phyloP scores from a whole-genome alignment of 805 yeast species.

The Metschnikowia drakensbergensis region DNA sequence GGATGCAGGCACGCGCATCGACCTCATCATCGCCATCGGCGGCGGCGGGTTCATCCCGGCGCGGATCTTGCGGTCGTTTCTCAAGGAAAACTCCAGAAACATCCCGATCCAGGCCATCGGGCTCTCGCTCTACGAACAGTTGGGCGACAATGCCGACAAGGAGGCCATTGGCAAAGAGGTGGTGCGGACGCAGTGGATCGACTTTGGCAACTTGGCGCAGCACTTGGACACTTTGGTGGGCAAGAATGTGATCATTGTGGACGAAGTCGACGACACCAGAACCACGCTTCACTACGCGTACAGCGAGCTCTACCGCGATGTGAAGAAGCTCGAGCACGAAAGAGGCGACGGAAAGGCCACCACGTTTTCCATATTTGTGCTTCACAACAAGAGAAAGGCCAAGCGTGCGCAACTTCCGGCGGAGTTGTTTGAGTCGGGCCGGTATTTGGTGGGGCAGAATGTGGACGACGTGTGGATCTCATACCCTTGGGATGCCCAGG shows the following conservation, averaged over 20 bases:
- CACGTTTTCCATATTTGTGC: constrained; percentile 69
- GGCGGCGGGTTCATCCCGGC: constrained; percentile 21
- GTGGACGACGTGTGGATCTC: constrained; percentile 84
- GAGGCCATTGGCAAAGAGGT: constrained; percentile 44
- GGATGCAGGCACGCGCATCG: constrained; percentile 18
- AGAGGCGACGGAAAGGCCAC: constrained; percentile 43
- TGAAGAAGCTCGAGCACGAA: constrained; percentile 49
- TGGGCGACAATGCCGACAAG: constrained; percentile 24
- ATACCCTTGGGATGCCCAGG: constrained; percentile 81
- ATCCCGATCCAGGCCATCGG: constrained; percentile 21
- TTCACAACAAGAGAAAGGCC: constrained; percentile 70
- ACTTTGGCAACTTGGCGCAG: constrained; percentile 49
- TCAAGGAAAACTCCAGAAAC: constrained; percentile 13
- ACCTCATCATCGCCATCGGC: constrained; percentile 19
- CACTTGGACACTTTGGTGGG: constrained; percentile 60
- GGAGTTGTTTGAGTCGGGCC: constrained; percentile 54
- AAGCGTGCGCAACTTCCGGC: constrained; percentile 70
- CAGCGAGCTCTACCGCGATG: constrained; percentile 69
- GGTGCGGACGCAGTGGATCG: constrained; percentile 80
- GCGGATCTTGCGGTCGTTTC: constrained; percentile 17
- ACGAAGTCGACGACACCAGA: constrained; percentile 85
- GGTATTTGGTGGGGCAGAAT: constrained; percentile 68
- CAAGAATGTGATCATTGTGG: constrained; percentile 69
- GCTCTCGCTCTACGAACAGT: constrained; percentile 18
- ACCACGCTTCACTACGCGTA: constrained; percentile 80